Percentiles rank a stretch among this genome's conserved stretches.
phyloP scores from a whole-genome alignment of 192 early-diverging fungal genomes.

The Backusella sp. region DNA sequence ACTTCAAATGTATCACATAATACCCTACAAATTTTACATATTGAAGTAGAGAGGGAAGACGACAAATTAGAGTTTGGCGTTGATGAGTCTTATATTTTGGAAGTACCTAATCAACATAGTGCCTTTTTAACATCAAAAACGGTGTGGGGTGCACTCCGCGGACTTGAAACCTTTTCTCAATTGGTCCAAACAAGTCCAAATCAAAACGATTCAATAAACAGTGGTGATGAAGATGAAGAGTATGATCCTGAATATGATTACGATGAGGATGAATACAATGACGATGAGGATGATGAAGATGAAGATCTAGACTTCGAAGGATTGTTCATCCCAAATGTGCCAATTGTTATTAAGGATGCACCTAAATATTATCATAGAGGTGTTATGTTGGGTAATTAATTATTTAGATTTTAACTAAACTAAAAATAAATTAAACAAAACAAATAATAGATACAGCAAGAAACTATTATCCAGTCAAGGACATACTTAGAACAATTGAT shows the following conservation, averaged over 20 bases:
- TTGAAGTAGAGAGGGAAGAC: conserved; percentile 46
- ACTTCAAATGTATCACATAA: not conserved
- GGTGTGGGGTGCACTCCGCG: conserved; percentile 69
- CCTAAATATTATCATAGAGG: conserved; percentile 69
- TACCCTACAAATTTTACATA: conserved; percentile 27
- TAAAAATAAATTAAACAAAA: not conserved
- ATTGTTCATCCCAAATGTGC: conserved; percentile 45
- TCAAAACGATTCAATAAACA: not conserved
- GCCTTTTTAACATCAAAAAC: conserved; percentile 58
- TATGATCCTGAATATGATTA: not conserved
- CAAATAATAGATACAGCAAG: conserved; percentile 58
- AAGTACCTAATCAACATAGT: conserved; percentile 46
- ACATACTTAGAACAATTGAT: conserved; percentile 68
- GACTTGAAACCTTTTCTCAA: conserved; percentile 73
- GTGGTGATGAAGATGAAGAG: not conserved
- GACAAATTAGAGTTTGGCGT: conserved; percentile 52
- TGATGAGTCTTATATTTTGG: conserved; percentile 73
- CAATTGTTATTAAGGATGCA: conserved; percentile 56
- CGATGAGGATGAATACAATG: not conserved
- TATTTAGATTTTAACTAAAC: conserved; percentile 3
- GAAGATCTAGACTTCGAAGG: conserved; percentile 4
- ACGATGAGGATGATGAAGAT: conserved; percentile 9
- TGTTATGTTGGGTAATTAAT: conserved; percentile 44
- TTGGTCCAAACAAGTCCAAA: conserved; percentile 42
- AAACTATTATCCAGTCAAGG: conserved; percentile 65